Evolutionary conservation across 345 rosid genomes (phyloP).

Genomic region (Nephelium lappaceum): DNA sequence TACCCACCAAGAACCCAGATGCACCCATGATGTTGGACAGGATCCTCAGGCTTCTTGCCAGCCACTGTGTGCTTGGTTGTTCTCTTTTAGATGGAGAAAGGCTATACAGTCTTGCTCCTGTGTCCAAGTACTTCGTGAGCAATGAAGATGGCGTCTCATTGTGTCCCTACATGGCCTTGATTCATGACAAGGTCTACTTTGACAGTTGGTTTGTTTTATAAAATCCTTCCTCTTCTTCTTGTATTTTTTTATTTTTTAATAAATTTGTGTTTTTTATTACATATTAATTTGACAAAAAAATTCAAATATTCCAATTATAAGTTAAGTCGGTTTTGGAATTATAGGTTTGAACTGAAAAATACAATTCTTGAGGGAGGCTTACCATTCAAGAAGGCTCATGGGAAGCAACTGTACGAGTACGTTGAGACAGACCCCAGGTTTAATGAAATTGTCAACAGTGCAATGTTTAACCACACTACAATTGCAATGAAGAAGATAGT

Average conservation of each 20-base stretch:
- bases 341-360: neutral
- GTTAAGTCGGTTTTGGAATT: neutral
- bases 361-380: constrained; percentile 1
- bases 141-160: neutral
- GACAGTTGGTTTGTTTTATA: neutral
- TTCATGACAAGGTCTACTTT: neutral
- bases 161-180: neutral
- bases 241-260: too few relatives aligned
- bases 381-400: neutral
- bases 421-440: neutral
- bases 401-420: neutral
- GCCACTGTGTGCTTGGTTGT: constrained; percentile 31
- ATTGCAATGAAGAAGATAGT: neutral
- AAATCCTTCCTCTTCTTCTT: too few relatives aligned
- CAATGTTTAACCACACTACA: neutral
- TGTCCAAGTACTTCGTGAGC: constrained; percentile 25
- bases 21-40: constrained; percentile 29
- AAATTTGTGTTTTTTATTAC: too few relatives aligned
- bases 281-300: too few relatives aligned
- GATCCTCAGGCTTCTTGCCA: constrained; percentile 24
- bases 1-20: constrained; percentile 23
- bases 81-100: constrained; percentile 10
- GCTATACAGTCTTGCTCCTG: constrained; percentile 20
- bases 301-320: too few relatives aligned
- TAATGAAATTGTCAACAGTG: neutral